phyloP scores from a whole-genome alignment of 495 filamentous ascomycete species.

The Cercophora sp. region DNA sequence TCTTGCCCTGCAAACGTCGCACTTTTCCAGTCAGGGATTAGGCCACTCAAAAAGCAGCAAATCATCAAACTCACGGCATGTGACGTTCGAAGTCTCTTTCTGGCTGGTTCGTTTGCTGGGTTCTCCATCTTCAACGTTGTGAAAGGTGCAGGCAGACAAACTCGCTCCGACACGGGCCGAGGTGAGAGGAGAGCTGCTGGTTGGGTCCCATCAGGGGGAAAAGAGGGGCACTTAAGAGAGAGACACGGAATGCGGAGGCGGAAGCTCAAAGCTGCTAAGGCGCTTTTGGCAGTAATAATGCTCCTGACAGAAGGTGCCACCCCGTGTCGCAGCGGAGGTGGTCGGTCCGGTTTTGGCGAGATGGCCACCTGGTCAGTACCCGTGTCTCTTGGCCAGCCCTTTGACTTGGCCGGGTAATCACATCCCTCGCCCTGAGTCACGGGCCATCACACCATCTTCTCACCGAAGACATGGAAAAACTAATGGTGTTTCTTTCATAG shows the following conservation, averaged over 20 bases:
- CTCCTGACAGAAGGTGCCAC: too few relatives aligned
- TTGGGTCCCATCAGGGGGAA: background rate
- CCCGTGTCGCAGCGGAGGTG: too few relatives aligned
- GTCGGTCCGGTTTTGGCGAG: background rate
- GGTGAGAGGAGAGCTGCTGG: slow-evolving; percentile 1
- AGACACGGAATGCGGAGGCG: too few relatives aligned
- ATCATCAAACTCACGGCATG: slow-evolving; percentile 22
- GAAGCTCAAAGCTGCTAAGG: too few relatives aligned
- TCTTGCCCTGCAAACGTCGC: slow-evolving; percentile 23
- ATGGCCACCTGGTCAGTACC: too few relatives aligned
- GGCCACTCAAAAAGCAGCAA: background rate
- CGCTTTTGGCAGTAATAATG: too few relatives aligned
- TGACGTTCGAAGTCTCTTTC: slow-evolving; percentile 25
- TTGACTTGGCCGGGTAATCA: too few relatives aligned
- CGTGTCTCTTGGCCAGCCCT: background rate
- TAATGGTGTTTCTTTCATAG: too few relatives aligned
- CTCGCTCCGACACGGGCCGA: slow-evolving; percentile 23
- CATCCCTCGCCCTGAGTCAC: too few relatives aligned
- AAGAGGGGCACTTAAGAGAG: background rate
- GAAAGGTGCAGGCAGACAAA: background rate
- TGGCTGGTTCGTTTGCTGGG: slow-evolving; percentile 11
- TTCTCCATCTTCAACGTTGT: slow-evolving; percentile 10
- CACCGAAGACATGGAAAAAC: too few relatives aligned
- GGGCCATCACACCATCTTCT: too few relatives aligned
- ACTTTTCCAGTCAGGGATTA: slow-evolving; percentile 5